Evolutionary conservation across 179 eudicot genomes (phyloP), one percentile per base, ranked within the genome.

Genomic region (Beta corolliflora): DNA sequence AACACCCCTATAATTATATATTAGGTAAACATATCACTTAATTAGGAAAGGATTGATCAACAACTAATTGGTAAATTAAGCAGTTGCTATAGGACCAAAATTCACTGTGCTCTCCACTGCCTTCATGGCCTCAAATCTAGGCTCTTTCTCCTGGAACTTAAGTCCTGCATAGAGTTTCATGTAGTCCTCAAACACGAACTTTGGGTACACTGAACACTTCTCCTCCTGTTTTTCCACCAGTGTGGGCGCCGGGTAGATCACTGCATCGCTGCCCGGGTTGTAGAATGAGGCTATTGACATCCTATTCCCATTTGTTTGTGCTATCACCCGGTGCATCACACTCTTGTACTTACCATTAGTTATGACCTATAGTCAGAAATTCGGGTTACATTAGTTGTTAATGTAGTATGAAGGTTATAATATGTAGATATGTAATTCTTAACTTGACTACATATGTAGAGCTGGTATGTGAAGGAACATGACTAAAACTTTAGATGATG

Each of bases 301-400:
- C 77, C 97, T 79, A 79, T 56, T 90, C 1, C 95, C 97, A 67
- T 89, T 87, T 31, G 89, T 85, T 71, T 88, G 93, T 14, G 97
- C 92, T 8, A 93, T 79, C 68, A 93, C 97, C 54, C 95, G 66
- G 81, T 93, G 97, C 86, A 87, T 74, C 59, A 92, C 85, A 79
- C 97, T 93, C 91, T 92, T 93, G 91, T 91, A 91, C 80, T 87
- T 93, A 0, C 97, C 97, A 79, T 93, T 93, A 10, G 92, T 93
- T 56, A 93, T 93, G n/a, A 93, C 97, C 97, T 92, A 74, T 25
- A 44, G n/a, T 53, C 48, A 70, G 4, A 44, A 11, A 53, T 53
- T 21, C 11, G 48, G 48, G 36, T n/a, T 48, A 45, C 55, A 15
- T 73, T 53, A 15, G 45, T 29, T 71, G 2, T 11, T 15, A 9